Conservation (phyloP, 129 eudicot genomes). For the Centrapalus pauciflorus region DNA sequence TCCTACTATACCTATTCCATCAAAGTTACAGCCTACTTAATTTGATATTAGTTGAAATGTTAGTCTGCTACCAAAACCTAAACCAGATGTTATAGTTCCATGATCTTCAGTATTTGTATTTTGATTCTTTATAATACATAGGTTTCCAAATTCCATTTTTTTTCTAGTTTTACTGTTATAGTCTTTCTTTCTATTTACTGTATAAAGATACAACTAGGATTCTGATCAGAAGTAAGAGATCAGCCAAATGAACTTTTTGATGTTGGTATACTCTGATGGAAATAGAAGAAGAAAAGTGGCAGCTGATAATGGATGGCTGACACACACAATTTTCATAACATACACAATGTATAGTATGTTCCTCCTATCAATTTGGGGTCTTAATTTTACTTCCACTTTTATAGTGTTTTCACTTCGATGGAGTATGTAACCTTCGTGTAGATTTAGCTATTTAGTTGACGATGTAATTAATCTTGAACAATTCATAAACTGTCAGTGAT, state of each 20-base stretch:
- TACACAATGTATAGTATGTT: too few relatives aligned
- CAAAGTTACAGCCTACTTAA: neutral
- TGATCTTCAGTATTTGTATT: neutral
- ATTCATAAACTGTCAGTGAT: too few relatives aligned
- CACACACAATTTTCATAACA: too few relatives aligned
- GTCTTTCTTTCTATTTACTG: neutral
- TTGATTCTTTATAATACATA: neutral
- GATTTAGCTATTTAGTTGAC: too few relatives aligned
- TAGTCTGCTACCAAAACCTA: neutral
- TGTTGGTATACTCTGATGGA: conserved; percentile 16
- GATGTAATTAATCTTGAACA: too few relatives aligned
- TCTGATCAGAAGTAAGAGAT: conserved; percentile 12
- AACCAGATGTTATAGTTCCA: neutral
- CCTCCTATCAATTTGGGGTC: conserved; percentile 19
- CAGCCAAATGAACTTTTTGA: conserved; percentile 10
- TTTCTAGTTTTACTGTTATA: neutral
- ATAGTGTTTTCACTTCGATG: neutral
- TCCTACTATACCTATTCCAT: neutral
- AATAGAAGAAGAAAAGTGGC: conserved; percentile 22
- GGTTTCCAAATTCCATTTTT: neutral
- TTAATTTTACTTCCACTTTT: conserved; percentile 2
- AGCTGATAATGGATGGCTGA: conserved; percentile 27
- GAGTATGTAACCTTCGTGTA: too few relatives aligned
- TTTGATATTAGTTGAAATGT: neutral
- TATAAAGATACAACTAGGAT: conserved; percentile 4